A percentile compares a stretch with the other conserved stretches of the same genome.
phyloP scores from a whole-genome alignment of 1,284 basidiomycete genomes.

The Farysia itapuensis region DNA sequence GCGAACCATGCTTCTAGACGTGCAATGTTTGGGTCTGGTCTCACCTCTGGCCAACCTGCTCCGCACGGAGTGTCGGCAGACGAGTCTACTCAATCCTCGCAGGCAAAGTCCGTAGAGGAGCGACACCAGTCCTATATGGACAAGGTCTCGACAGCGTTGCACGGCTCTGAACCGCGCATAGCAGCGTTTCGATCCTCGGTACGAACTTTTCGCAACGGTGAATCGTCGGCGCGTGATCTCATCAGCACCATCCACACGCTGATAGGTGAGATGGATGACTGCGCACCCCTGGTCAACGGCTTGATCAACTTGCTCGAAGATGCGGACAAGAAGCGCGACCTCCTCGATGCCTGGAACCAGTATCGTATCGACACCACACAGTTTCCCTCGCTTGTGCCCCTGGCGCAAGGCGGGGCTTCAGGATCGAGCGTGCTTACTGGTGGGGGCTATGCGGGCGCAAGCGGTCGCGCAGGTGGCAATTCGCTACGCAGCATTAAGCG shows the following conservation, averaged over 20 bases:
- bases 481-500: slow-evolving; percentile 81
- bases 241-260: slow-evolving; percentile 84
- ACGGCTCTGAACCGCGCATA: slow-evolving; percentile 70
- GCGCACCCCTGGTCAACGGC: slow-evolving; percentile 71
- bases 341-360: slow-evolving; percentile 77
- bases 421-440: background rate
- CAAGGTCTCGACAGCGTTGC: slow-evolving; percentile 70
- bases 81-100: slow-evolving; percentile 63
- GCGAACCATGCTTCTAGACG: slow-evolving; percentile 34
- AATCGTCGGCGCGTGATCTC: slow-evolving; percentile 79
- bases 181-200: slow-evolving; percentile 78
- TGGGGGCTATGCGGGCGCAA: slow-evolving; percentile 1
- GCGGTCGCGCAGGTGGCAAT: slow-evolving; percentile 66
- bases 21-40: slow-evolving; percentile 31
- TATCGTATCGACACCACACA: slow-evolving; percentile 75
- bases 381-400: slow-evolving; percentile 27
- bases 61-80: slow-evolving; percentile 22
- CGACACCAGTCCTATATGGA: slow-evolving; percentile 72
- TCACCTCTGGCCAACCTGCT: slow-evolving; percentile 15
- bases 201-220: slow-evolving; percentile 75
- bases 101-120: slow-evolving; percentile 62
- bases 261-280: slow-evolving; percentile 65
- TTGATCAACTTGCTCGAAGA: slow-evolving; percentile 65
- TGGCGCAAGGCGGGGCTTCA: background rate
- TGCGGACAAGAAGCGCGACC: slow-evolving; percentile 76